Evolutionary conservation across 163 green algal genomes (phyloP).

Genomic region (Coccomyxa subellipsoidea): DNA sequence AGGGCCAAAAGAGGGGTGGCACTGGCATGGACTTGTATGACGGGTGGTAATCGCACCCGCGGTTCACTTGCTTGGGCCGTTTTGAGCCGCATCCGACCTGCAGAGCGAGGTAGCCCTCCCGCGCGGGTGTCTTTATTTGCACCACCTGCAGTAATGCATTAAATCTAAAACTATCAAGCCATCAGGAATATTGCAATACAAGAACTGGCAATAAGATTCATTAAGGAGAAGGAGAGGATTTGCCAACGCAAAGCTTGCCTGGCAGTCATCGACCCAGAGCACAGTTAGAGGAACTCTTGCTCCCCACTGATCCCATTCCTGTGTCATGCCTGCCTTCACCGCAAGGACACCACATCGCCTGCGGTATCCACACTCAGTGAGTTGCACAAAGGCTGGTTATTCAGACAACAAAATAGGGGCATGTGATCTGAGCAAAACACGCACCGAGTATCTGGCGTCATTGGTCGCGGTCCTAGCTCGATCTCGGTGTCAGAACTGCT

Average conservation of each 20-base stretch:
- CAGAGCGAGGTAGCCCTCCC: constrained; percentile 72
- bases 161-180: not conserved
- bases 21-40: not conserved
- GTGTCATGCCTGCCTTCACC: constrained; percentile 96
- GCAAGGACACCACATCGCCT: constrained; percentile 76
- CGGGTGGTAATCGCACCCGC: not conserved
- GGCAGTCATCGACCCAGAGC: constrained; percentile 95
- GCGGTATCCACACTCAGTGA: not conserved
- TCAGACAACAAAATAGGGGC: not conserved
- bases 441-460: not conserved
- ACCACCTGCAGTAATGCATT: constrained; percentile 58
- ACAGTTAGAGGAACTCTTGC: constrained; percentile 89
- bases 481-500: not conserved
- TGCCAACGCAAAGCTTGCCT: constrained; percentile 45
- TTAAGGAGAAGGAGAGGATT: no score
- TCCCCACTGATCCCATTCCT: constrained; percentile 93
- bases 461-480: not conserved
- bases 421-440: not conserved
- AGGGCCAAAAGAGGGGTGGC: no score
- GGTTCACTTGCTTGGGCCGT: constrained; percentile 68
- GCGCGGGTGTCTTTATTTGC: constrained; percentile 67
- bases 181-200: not conserved
- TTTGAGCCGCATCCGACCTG: constrained; percentile 75
- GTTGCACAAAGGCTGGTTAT: no score
- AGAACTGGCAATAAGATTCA: not conserved